Base-by-base conservation (phyloP, 208 protist species). In the Leishmania martiniquensis region DNA sequence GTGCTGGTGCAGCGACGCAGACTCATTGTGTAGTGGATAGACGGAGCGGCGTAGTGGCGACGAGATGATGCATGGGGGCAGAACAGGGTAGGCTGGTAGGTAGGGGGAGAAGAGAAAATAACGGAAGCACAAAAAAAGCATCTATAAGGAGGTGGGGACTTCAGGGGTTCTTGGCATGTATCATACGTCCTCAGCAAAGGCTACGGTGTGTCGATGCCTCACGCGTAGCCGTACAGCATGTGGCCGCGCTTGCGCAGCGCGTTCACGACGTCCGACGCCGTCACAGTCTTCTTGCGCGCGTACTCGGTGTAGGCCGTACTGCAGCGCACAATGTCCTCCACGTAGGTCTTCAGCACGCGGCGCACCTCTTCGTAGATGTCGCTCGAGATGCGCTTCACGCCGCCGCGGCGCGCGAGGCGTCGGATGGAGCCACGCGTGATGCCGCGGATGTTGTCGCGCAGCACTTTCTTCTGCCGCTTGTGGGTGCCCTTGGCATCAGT, bases 161-260 rank as follows among this genome's bases (percentile, higher is more conserved):
- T 12, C 59, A 15, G 25, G 59, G 12, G 37, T 12, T 39, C 13
- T 22, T 39, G 59, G 59, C 25, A 10, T 45, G 55, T 25, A 34
- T 22, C 34, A 42, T 12, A 12, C 34, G 32, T 44, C 15, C 34
- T 3, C 29, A 67, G 34, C 32, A 67, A 4, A 67, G n/a, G 34
- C 42, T 60, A 60, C 25, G 55, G 55, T 60, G 55, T 34, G 9
- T 10, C 9, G n/a, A 60, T 60, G 10, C 13, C 34, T 32, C 85
- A 89, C 81, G 89, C 93, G 83, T 96, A 98, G 81, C 95, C 93
- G 83, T 98, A 98, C 37, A 98, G 82, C 63, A 94, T 96, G 80
- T 93, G 84, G 76, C 95, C 95, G 76, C 89, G 89, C 84, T 94
- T 92, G 88, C 95, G 95, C 44, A 98, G 89, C 51, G 95, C 92